A percentile compares a stretch with the other conserved stretches of the same genome.
These are phyloP conservation scores for Rhodotorula sp. DNA, from an alignment of 1,284 basidiomycete species.

Conservation along the genomic window DNA sequence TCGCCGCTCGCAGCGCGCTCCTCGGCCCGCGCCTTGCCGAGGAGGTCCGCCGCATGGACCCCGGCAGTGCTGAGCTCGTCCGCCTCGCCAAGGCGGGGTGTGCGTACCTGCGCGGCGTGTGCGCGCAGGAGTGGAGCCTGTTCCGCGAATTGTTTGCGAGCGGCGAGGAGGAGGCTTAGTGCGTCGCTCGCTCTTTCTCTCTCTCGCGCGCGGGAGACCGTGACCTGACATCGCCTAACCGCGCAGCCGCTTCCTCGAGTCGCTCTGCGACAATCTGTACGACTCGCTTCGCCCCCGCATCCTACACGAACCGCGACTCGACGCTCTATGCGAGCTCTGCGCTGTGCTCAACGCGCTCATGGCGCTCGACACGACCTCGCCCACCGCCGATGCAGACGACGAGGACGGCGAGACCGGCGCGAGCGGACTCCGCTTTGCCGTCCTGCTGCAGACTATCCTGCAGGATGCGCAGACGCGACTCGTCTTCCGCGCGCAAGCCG, in stretches of 20 bases:
- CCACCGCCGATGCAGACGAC: slow-evolving; percentile 52
- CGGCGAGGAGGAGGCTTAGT: slow-evolving; percentile 83
- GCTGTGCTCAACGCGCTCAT: slow-evolving; percentile 90
- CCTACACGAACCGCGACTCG: slow-evolving; percentile 81
- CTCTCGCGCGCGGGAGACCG: neutral
- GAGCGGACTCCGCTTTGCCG: slow-evolving; percentile 42
- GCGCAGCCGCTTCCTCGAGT: slow-evolving; percentile 79
- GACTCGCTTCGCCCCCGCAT: slow-evolving; percentile 91
- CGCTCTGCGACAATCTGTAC: slow-evolving; percentile 85
- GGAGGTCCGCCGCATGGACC: slow-evolving; percentile 80
- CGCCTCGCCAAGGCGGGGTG: slow-evolving; percentile 83
- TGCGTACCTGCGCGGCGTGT: slow-evolving; percentile 83
- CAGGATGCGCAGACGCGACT: slow-evolving; percentile 91
- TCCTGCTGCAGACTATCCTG: slow-evolving; percentile 77
- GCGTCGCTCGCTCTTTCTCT: slow-evolving; percentile 49
- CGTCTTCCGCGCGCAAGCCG: slow-evolving; percentile 88
- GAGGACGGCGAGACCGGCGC: slow-evolving; percentile 49
- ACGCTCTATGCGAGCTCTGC: slow-evolving; percentile 85
- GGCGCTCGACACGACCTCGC: slow-evolving; percentile 71
- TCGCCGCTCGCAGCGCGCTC: slow-evolving; percentile 68
- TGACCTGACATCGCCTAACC: neutral
- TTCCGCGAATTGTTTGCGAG: slow-evolving; percentile 82
- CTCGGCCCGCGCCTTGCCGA: slow-evolving; percentile 69
- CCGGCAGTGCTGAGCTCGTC: slow-evolving; percentile 73
- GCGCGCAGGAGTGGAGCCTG: slow-evolving; percentile 80